Conservation (phyloP, 495 filamentous ascomycete species). For the Hypoxylon fragiforme region DNA sequence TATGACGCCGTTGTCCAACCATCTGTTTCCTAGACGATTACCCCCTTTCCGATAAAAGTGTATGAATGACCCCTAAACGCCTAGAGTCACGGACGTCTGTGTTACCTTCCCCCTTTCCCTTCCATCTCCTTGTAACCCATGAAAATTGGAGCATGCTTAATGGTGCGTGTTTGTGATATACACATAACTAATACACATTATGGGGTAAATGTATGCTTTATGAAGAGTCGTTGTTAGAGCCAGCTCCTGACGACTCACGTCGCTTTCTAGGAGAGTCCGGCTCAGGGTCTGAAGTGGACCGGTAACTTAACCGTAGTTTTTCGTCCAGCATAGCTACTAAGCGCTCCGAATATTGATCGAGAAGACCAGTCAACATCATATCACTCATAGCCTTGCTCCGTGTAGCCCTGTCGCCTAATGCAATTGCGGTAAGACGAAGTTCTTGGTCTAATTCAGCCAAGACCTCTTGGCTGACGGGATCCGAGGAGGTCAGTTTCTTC, state of each 20-base stretch:
- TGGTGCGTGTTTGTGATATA: conserved; percentile 7
- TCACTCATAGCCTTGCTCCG: conserved; percentile 59
- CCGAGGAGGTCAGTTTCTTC: conserved; percentile 71
- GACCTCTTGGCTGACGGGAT: conserved; percentile 64
- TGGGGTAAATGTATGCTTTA: conserved; percentile 27
- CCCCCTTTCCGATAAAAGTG: neutral
- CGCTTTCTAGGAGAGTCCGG: conserved; percentile 35
- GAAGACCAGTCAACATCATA: conserved; percentile 60
- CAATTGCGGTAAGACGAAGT: conserved; percentile 71
- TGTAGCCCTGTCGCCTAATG: conserved; percentile 63
- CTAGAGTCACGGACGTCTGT: conserved; percentile 7
- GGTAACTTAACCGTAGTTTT: conserved; percentile 54
- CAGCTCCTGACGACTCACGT: conserved; percentile 32
- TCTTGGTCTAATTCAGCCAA: conserved; percentile 79
- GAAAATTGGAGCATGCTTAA: neutral
- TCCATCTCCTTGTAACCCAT: neutral
- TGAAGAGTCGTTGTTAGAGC: conserved; percentile 30
- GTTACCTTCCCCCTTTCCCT: neutral
- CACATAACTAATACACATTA: conserved; percentile 26
- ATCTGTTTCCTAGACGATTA: conserved; percentile 16
- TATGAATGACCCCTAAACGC: conserved; percentile 16
- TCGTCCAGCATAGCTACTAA: conserved; percentile 72
- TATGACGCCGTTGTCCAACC: conserved; percentile 5
- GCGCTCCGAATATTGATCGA: conserved; percentile 73
- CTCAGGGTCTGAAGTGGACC: conserved; percentile 32